Evolutionary conservation across 2,329 filamentous ascomycete species (phyloP).

Genomic region (Dothidotthia symphoricarpi): DNA sequence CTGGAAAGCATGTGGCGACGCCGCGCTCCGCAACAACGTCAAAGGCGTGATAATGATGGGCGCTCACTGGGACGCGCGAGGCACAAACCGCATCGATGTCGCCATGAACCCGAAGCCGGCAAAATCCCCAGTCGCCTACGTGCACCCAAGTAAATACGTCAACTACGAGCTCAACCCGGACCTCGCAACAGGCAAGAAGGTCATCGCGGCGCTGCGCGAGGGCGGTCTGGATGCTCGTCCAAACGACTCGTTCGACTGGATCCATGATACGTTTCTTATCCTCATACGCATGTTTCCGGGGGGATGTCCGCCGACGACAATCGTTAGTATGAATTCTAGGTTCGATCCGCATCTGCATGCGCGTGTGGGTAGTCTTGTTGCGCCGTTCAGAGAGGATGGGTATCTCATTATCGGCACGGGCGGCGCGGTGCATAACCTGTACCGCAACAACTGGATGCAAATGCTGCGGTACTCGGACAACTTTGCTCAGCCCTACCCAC

Average conservation of each 20-base stretch:
- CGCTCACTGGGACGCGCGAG: conserved; percentile 63
- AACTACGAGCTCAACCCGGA: conserved; percentile 63
- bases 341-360: conserved; percentile 59
- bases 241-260: conserved; percentile 65
- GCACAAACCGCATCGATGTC: conserved; percentile 58
- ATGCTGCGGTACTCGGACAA: conserved; percentile 65
- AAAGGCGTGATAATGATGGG: conserved; percentile 68
- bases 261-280: conserved; percentile 69
- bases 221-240: conserved; percentile 55
- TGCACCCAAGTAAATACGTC: conserved; percentile 63
- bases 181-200: conserved; percentile 51
- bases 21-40: conserved; percentile 58
- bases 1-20: conserved; percentile 65
- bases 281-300: conserved; percentile 68
- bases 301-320: conserved; percentile 64
- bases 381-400: conserved; percentile 54
- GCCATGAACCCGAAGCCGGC: conserved; percentile 58
- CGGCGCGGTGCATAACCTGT: conserved; percentile 69
- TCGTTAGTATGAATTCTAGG: conserved; percentile 56
- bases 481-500: conserved; percentile 59
- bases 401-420: conserved; percentile 60
- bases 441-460: conserved; percentile 63
- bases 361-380: conserved; percentile 57
- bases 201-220: conserved; percentile 51
- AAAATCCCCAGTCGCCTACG: conserved; percentile 66